Percentiles rank a stretch among this genome's conserved stretches.
phyloP scores from a whole-genome alignment of 225 moss, liverwort and hornwort genomes.

The Ulota crispa region DNA sequence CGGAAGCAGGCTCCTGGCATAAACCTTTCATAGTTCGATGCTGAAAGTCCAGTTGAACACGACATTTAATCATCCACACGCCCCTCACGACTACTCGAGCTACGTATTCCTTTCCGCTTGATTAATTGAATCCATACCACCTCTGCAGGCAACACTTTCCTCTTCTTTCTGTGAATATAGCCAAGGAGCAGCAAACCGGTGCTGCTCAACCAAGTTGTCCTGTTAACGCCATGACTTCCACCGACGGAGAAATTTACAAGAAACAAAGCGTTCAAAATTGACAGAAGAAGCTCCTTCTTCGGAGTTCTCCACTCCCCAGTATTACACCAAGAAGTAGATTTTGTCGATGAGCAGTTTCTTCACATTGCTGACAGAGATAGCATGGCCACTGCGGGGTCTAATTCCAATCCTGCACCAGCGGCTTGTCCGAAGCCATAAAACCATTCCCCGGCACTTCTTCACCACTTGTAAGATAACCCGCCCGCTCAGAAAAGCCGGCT shows the following conservation, averaged over 20 bases:
- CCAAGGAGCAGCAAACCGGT: no score
- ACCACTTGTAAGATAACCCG: background rate
- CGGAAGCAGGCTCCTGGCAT: background rate
- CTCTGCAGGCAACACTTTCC: background rate
- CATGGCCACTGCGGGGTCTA: background rate
- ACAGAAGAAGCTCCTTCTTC: no score
- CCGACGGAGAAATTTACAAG: background rate
- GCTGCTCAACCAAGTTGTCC: background rate
- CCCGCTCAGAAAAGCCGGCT: background rate
- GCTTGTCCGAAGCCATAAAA: background rate
- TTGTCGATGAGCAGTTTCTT: background rate
- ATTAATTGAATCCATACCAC: background rate
- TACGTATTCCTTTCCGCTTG: background rate
- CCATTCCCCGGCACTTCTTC: background rate
- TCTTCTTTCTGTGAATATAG: background rate
- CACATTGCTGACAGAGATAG: slow-evolving; percentile 4
- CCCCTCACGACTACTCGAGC: background rate
- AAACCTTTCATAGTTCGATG: background rate
- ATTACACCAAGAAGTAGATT: background rate
- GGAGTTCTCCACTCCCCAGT: background rate
- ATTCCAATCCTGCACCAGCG: background rate
- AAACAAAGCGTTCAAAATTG: background rate
- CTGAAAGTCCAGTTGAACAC: background rate
- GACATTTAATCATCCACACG: background rate
- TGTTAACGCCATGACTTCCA: background rate